Conservation (phyloP, 371 early-diverging fungal species). For the Funneliformis caledonium region DNA sequence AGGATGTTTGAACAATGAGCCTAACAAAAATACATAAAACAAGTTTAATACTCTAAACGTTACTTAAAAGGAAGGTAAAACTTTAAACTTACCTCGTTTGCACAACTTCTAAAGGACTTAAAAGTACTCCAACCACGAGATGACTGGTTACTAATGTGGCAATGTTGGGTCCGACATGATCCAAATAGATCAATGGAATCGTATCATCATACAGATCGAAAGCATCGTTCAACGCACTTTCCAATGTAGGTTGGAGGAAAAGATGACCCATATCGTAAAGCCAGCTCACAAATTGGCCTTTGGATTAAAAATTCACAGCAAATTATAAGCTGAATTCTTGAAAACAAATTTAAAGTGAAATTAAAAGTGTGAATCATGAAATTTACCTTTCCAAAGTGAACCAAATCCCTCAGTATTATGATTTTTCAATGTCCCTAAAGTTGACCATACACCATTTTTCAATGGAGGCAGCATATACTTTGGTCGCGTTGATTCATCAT, state of each 20-base stretch:
- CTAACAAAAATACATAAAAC: conserved; percentile 44
- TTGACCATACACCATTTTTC: conserved; percentile 61
- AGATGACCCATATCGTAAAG: conserved; percentile 71
- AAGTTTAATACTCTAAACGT: neutral
- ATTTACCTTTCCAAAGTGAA: conserved; percentile 68
- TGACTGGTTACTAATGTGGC: conserved; percentile 72
- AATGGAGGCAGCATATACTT: conserved; percentile 65
- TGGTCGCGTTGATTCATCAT: conserved; percentile 63
- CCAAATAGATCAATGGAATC: conserved; percentile 70
- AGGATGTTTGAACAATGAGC: conserved; percentile 72
- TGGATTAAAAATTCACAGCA: neutral
- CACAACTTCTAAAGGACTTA: conserved; percentile 80
- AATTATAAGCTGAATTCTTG: neutral
- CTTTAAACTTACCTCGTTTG: conserved; percentile 62
- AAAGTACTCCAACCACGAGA: conserved; percentile 65
- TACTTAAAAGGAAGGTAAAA: neutral
- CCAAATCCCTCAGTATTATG: conserved; percentile 70
- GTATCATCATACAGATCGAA: conserved; percentile 81
- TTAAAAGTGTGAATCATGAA: neutral
- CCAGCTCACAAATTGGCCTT: conserved; percentile 78
- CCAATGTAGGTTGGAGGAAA: conserved; percentile 73
- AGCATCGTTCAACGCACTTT: conserved; percentile 72
- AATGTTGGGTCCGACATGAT: conserved; percentile 64
- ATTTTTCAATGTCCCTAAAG: conserved; percentile 54
- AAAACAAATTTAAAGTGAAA: neutral